phyloP scores from a whole-genome alignment of 768 basidiomycete genomes.

The Saitozyma podzolica region DNA sequence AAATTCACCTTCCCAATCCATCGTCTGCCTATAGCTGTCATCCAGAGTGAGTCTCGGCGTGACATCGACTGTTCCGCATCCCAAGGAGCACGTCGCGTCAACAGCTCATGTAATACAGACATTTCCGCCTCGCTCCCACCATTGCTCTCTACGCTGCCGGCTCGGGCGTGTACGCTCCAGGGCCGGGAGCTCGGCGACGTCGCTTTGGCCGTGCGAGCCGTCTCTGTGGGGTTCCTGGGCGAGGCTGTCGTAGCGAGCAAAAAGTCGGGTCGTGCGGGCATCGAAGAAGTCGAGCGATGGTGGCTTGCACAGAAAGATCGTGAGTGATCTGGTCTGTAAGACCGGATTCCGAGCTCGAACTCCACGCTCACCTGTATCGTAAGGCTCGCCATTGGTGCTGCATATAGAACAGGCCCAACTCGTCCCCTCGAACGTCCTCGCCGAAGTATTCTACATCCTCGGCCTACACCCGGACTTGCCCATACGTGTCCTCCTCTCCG shows the following conservation, averaged over 20 bases:
- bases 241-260: conserved; percentile 14
- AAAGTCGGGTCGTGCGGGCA: conserved; percentile 23
- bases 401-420: conserved; percentile 41
- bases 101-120: conserved; percentile 18
- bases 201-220: conserved; percentile 11
- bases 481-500: conserved; percentile 35
- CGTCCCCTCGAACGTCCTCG: conserved; percentile 18
- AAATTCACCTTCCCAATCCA: conserved; percentile 11
- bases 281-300: conserved; percentile 38
- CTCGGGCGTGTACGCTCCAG: conserved; percentile 12
- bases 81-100: not conserved
- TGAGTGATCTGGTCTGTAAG: conserved; percentile 8
- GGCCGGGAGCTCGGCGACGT: conserved; percentile 28
- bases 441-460: conserved; percentile 40
- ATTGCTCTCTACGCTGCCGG: conserved; percentile 10
- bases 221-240: conserved; percentile 28
- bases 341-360: not conserved
- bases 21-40: conserved; percentile 29
- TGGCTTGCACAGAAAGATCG: conserved; percentile 16
- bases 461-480: conserved; percentile 23
- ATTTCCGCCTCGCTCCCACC: conserved; percentile 14
- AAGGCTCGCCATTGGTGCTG: conserved; percentile 28
- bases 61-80: not conserved
- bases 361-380: not conserved
- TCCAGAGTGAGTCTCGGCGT: conserved; percentile 34